Conservation (phyloP, 768 basidiomycete species). For the Lactarius sp. region DNA sequence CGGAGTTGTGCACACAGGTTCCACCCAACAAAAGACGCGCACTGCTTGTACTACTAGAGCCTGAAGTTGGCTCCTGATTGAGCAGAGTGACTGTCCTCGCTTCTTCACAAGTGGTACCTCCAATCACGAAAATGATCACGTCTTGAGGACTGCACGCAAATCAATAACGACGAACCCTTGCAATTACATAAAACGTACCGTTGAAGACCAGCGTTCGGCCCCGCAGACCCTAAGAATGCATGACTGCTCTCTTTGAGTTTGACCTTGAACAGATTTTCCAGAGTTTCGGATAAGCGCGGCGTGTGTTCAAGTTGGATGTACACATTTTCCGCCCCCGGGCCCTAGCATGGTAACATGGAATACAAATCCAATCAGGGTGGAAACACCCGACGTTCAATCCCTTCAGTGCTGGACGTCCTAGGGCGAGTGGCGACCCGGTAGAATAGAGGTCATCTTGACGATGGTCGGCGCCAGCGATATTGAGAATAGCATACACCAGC, state of each 20-base stretch:
- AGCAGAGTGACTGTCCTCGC: constrained; percentile 77
- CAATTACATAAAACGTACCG: constrained; percentile 40
- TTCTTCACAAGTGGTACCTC: constrained; percentile 95
- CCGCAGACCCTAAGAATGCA: constrained; percentile 76
- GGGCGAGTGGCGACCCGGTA: constrained; percentile 88
- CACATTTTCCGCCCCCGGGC: constrained; percentile 98
- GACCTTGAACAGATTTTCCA: constrained; percentile 86
- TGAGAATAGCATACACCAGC: constrained; percentile 91
- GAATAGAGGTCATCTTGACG: constrained; percentile 97
- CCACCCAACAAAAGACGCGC: constrained; percentile 86
- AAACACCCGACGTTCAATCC: constrained; percentile 71
- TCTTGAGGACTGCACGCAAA: constrained; percentile 74
- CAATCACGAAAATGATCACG: constrained; percentile 94
- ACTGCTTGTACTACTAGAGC: constrained; percentile 51
- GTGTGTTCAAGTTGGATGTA: constrained; percentile 83
- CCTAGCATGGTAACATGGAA: constrained; percentile 42
- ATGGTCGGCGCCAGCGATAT: too few species aligned
- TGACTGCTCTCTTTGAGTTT: constrained; percentile 82
- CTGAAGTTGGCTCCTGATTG: constrained; percentile 80
- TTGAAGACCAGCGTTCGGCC: constrained; percentile 65
- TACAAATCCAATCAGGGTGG: neutral
- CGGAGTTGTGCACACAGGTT: constrained; percentile 92
- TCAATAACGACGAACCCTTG: neutral
- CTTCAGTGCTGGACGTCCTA: constrained; percentile 91
- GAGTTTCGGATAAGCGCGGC: constrained; percentile 87